phyloP scores from a whole-genome alignment of 2,329 filamentous ascomycete species.

The Talaromyces albobiverticillius region DNA sequence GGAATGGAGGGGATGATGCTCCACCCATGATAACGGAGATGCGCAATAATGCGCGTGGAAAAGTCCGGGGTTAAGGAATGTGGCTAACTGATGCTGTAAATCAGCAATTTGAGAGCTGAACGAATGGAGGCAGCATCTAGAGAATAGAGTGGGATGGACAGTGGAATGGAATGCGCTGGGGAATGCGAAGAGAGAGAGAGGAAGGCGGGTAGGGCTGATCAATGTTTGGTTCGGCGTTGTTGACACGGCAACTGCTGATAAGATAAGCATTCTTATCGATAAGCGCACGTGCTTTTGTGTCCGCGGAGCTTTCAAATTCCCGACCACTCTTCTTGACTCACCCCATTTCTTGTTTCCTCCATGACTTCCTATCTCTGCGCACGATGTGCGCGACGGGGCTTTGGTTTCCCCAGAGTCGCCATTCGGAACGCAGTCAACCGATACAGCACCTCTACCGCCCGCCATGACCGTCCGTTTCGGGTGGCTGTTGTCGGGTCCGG shows the following conservation, averaged over 20 bases:
- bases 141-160: background rate
- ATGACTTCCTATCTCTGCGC: constrained; percentile 8
- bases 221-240: constrained; percentile 10
- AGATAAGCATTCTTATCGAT: constrained; percentile 7
- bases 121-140: constrained; percentile 21
- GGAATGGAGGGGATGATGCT: constrained; percentile 61
- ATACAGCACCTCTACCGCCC: constrained; percentile 25
- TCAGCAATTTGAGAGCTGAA: constrained; percentile 1
- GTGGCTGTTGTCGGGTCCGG: constrained; percentile 90
- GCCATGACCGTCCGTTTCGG: constrained; percentile 58
- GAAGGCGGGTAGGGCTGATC: constrained; percentile 4
- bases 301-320: no score
- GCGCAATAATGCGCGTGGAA: constrained; percentile 31
- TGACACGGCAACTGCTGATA: constrained; percentile 13
- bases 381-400: constrained; percentile 6
- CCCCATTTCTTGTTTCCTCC: no score
- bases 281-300: constrained; percentile 9
- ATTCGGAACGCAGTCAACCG: background rate
- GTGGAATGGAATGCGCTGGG: constrained; percentile 23
- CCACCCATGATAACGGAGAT: constrained; percentile 44
- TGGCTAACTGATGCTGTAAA: background rate
- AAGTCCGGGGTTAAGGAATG: constrained; percentile 18
- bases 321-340: no score
- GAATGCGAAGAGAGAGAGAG: constrained; percentile 22
- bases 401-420: constrained; percentile 8